Conservation (phyloP, 140 eudicot genomes). For the Senecio squalidus region DNA sequence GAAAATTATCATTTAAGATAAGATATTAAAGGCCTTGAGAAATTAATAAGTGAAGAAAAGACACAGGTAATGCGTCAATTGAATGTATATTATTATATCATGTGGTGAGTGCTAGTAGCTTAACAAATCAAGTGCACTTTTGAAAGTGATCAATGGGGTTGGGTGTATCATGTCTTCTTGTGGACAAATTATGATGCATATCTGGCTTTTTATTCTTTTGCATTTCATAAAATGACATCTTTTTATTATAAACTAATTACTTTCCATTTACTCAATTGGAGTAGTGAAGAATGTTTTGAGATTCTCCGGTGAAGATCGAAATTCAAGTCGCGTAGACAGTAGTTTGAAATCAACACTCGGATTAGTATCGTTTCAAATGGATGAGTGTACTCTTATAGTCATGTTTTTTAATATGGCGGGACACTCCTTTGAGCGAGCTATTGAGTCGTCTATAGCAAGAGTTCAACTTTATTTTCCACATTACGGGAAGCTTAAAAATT, state of each 20-base stretch:
- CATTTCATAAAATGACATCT: constrained; percentile 15
- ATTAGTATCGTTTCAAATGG: too few relatives aligned
- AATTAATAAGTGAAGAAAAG: constrained; percentile 16
- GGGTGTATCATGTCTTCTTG: constrained; percentile 30
- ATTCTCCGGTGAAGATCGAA: too few relatives aligned
- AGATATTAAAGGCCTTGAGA: not conserved
- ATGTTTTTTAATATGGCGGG: too few relatives aligned
- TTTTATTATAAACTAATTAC: not conserved
- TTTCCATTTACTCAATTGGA: not conserved
- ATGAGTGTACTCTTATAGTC: too few relatives aligned
- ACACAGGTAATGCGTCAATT: constrained; percentile 13
- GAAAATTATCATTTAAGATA: constrained; percentile 6
- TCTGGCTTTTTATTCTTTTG: constrained; percentile 26
- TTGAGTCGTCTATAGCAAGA: too few relatives aligned
- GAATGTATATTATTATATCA: too few relatives aligned
- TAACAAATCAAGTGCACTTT: constrained; percentile 26
- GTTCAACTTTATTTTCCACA: too few relatives aligned
- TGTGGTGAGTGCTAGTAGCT: constrained; percentile 21
- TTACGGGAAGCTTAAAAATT: too few relatives aligned
- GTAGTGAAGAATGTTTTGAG: not conserved
- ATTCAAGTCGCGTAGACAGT: too few relatives aligned
- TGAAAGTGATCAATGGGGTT: constrained; percentile 19
- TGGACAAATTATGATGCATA: constrained; percentile 30
- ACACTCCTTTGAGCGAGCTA: too few relatives aligned
- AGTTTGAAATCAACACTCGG: too few relatives aligned